Evolutionary conservation across 371 early-diverging fungal species (phyloP), one percentile per base, ranked within the genome.

Genomic region (Lichtheimia ramosa): DNA sequence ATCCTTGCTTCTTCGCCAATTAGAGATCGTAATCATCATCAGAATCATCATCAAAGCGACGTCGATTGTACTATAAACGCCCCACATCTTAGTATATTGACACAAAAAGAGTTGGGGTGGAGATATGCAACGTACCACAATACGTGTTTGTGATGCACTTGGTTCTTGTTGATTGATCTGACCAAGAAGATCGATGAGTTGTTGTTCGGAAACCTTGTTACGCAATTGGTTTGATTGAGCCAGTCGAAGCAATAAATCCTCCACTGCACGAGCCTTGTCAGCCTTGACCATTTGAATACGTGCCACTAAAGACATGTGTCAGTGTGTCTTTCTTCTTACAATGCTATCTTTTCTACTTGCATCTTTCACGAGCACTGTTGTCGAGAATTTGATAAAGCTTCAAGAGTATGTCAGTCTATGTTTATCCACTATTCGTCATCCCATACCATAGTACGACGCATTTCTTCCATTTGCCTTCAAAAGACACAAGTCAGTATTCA

Each of bases 201-300:
- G 90, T 28, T 82, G 71, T 65, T 97, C 96, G 42, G 85, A 86
- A 10, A 96, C 85, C 72, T 91, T 91, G 51, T 82, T 80, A 28
- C 90, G 79, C 48, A 97, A 75, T 70, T 93, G 95, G 10, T 93
- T 92, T 13, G 83, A 73, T 68, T 87, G 92, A 3, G 93, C 94
- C 93, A 96, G 93, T 43, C 91, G 84, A 56, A 97, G 84, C 61
- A 97, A 73, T 59, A 94, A 70, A 66, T 95, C 95, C 64, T 95
- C 95, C 8, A 97, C 94, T 2, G 88, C 89, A 23, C 94, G 85
- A 4, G 94, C 96, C 71, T 93, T 92, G 15, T 92, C 93, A 3
- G 88, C 84, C 70, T 95, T 96, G 12, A 97, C 96, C 68, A 96
- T 90, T 18, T 89, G 84, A 59, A 96, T 96, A 39, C 95, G 86